Evolutionary conservation across 345 rosid genomes (phyloP), one percentile per base, ranked within the genome.

Genomic region (Carallia pectinifolia): DNA sequence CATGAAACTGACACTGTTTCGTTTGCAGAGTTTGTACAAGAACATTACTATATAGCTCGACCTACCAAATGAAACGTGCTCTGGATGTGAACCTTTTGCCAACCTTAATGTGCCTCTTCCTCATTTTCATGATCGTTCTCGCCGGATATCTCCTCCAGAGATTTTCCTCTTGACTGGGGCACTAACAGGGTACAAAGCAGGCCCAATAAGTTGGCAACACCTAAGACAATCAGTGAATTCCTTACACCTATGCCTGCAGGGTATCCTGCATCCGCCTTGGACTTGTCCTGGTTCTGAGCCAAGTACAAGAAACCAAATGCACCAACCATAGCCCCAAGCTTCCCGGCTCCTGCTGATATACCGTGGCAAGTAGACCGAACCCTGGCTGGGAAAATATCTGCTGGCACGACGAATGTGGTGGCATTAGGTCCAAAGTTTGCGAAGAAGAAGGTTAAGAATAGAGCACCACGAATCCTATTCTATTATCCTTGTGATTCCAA

Each of bases 381-480:
- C 47, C 50, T 67, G 6, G 60, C 61, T 9, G 47, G 62, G 53
- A 59, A 59, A 48, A 44, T 48, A 56, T 59, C 72, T 8, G 65
- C 65, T 1, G 64, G 64, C 16, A 69, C 89, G 0, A 89, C 90
- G 53, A 89, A 89, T 47, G 95, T 88, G 10, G 88, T 90, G 1
- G 90, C 91, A 23, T 88, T 90, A 52, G 96, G 93, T 60, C 96
- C 96, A 62, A 88, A 90, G 80, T 90, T 86, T 1, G 91, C 83
- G 18, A 90, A 90, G 82, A 90, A 90, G 84, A 90, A 90, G 29
- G 93, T 88, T 8, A 88, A 71, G 91, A 87, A 80, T 89, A 89
- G 70, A 89, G 65, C 1, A 67, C 67, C 44, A 90, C 88, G 67
- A 88, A 87, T 37, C 94, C 89, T 5, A 85, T 82, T 68, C 82